Percentiles rank a stretch among this genome's conserved stretches.
Evolutionary conservation across 257 asterid species (phyloP).

Genomic region (Perilla frutescens): DNA sequence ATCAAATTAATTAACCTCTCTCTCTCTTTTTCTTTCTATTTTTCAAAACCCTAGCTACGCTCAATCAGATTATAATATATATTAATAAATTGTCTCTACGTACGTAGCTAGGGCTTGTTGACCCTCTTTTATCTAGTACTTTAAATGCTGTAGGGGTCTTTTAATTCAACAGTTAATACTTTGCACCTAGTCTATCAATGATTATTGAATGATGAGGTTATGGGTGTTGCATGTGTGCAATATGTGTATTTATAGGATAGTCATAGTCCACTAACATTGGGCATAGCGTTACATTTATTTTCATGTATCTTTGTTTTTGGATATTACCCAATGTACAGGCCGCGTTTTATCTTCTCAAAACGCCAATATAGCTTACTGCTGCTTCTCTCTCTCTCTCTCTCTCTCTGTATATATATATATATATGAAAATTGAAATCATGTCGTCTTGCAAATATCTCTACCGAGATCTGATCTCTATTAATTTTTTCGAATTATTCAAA

Average conservation of each 20-base stretch:
- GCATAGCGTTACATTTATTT: not conserved
- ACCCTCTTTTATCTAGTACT: slow-evolving; percentile 40
- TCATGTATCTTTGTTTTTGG: not conserved
- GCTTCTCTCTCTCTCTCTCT: no score
- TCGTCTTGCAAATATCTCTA: no score
- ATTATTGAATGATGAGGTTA: slow-evolving; percentile 1
- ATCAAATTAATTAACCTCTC: slow-evolving; percentile 1
- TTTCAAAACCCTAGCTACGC: slow-evolving; percentile 65
- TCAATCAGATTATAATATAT: slow-evolving; percentile 44
- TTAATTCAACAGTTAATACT: slow-evolving; percentile 11
- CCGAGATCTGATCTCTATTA: no score
- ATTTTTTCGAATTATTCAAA: no score
- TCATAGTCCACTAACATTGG: not conserved
- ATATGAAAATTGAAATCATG: no score
- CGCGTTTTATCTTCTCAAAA: not conserved
- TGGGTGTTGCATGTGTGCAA: not conserved
- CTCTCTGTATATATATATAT: no score
- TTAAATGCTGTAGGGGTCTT: slow-evolving; percentile 46
- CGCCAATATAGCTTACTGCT: not conserved
- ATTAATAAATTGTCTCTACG: not conserved
- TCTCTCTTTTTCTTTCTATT: slow-evolving; percentile 3
- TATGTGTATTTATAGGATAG: no score
- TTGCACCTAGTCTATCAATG: slow-evolving; percentile 23
- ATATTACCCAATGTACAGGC: not conserved
- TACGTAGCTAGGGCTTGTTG: slow-evolving; percentile 30